Conservation (phyloP, 352 stramenopile genomes). For the Phytophthora aleatoria region DNA sequence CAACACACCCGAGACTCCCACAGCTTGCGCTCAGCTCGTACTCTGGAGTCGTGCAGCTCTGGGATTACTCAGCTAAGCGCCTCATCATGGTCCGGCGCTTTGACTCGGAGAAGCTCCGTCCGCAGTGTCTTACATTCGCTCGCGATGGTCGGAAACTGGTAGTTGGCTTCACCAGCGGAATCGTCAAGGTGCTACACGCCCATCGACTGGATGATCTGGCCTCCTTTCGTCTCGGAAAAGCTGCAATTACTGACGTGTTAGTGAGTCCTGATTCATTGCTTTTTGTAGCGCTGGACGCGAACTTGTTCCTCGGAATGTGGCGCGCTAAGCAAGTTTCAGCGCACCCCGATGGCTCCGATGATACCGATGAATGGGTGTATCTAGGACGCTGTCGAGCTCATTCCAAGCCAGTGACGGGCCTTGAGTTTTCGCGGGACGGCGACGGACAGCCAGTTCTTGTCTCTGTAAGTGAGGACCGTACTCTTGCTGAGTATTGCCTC, state of each 20-base stretch:
- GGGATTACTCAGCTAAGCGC: constrained; percentile 88
- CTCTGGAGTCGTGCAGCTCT: constrained; percentile 89
- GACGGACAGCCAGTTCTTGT: constrained; percentile 84
- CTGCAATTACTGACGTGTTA: constrained; percentile 75
- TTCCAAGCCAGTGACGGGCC: constrained; percentile 80
- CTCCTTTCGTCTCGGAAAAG: constrained; percentile 69
- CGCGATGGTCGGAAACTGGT: constrained; percentile 79
- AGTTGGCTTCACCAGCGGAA: constrained; percentile 86
- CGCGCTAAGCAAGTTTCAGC: constrained; percentile 45
- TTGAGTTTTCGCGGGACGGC: constrained; percentile 84
- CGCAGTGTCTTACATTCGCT: constrained; percentile 84
- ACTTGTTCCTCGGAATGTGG: constrained; percentile 81
- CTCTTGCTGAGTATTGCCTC: constrained; percentile 91
- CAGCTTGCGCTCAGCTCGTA: constrained; percentile 85
- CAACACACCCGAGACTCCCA: constrained; percentile 71
- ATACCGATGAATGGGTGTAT: constrained; percentile 76
- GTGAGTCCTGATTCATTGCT: constrained; percentile 75
- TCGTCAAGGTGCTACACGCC: constrained; percentile 85
- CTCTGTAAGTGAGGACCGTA: constrained; percentile 86
- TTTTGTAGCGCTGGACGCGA: constrained; percentile 81
- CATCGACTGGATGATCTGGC: constrained; percentile 79
- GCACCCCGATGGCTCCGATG: constrained; percentile 10
- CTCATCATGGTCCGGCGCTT: constrained; percentile 87
- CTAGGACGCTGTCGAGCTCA: constrained; percentile 82
- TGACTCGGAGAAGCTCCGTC: constrained; percentile 59